Conservation (phyloP, 2,329 filamentous ascomycete species). For the Fusarium sp. region DNA sequence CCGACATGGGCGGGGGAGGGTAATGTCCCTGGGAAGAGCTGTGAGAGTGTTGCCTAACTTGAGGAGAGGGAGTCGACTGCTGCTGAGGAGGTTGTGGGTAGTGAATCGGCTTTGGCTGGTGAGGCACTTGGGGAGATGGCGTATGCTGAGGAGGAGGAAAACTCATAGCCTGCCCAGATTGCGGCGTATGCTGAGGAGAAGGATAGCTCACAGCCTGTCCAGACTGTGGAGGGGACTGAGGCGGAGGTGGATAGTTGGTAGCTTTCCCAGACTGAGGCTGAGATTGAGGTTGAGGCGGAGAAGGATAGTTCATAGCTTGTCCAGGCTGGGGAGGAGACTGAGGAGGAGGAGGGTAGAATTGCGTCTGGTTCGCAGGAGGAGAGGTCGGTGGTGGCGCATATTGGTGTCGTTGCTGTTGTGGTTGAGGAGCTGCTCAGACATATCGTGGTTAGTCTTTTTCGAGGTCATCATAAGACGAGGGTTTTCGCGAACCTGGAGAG, state of each 20-base stretch:
- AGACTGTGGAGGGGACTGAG: constrained; percentile 46
- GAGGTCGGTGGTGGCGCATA: constrained; percentile 62
- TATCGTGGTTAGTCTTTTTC: constrained; percentile 23
- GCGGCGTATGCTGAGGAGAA: constrained; percentile 49
- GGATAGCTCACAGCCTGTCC: constrained; percentile 52
- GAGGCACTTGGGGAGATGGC: constrained; percentile 40
- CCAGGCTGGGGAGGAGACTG: constrained; percentile 47
- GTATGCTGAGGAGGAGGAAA: constrained; percentile 44
- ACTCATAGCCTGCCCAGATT: constrained; percentile 46
- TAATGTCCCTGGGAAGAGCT: constrained; percentile 31
- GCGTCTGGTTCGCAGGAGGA: constrained; percentile 58
- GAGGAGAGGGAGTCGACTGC: constrained; percentile 40
- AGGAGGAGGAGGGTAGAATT: constrained; percentile 55
- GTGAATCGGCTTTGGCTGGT: constrained; percentile 26
- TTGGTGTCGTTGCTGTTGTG: constrained; percentile 49
- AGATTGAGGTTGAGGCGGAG: constrained; percentile 39
- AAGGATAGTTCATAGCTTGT: constrained; percentile 51
- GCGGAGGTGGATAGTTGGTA: constrained; percentile 45
- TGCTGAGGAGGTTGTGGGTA: constrained; percentile 42
- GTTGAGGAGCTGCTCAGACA: constrained; percentile 36
- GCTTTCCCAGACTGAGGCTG: constrained; percentile 49
- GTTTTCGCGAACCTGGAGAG: constrained; percentile 45
- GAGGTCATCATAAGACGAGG: neutral
- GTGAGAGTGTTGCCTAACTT: constrained; percentile 41
- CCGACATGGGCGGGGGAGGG: constrained; percentile 40